These are phyloP conservation scores for Aspergillus conjunctus DNA, from an alignment of 495 filamentous ascomycete species.

Conservation along the genomic window DNA sequence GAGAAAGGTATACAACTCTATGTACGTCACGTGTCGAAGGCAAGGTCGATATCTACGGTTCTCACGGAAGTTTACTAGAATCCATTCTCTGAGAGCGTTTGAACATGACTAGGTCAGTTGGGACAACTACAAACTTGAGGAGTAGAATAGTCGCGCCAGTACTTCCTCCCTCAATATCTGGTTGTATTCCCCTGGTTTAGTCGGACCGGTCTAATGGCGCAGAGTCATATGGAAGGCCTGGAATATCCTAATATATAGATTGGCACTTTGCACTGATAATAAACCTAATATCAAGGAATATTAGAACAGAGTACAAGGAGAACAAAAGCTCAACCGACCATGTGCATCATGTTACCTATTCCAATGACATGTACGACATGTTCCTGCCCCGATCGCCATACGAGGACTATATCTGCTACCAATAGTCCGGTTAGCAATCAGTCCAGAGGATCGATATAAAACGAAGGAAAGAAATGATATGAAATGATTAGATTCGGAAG, in stretches of 20 bases:
- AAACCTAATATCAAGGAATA: constrained; percentile 17
- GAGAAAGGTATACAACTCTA: no score
- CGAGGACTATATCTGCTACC: constrained; percentile 20
- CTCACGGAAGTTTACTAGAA: no score
- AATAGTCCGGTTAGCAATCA: constrained; percentile 21
- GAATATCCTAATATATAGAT: constrained; percentile 1
- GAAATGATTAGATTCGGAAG: constrained; percentile 11
- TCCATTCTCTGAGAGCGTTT: no score
- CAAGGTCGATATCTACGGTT: no score
- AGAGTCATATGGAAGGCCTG: neutral
- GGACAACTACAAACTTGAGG: no score
- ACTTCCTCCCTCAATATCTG: no score
- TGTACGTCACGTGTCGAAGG: no score
- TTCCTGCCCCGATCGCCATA: constrained; percentile 13
- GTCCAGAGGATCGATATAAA: constrained; percentile 8
- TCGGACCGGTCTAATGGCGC: neutral
- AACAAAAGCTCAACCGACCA: constrained; percentile 5
- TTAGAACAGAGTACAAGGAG: constrained; percentile 13
- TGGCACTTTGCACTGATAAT: constrained; percentile 1
- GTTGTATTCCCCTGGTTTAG: neutral
- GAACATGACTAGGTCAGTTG: no score
- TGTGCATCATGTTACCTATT: constrained; percentile 12
- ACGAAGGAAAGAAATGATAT: constrained; percentile 9
- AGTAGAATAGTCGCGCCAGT: no score
- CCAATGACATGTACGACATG: constrained; percentile 14